Conservation (phyloP, 1,139 yeast species). For the Geotrichum restrictum region DNA sequence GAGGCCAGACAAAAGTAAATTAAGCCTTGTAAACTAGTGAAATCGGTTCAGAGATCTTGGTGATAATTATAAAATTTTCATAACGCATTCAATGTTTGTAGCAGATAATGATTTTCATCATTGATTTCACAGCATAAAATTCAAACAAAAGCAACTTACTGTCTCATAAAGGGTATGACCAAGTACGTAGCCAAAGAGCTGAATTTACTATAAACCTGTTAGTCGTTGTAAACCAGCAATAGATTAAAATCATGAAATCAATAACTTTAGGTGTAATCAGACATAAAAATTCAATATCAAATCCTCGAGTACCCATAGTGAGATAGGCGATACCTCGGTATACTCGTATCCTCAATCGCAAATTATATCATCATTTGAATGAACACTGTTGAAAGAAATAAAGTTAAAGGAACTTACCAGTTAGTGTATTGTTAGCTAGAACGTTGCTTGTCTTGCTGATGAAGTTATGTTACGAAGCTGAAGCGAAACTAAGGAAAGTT, state of each 20-base stretch:
- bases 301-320: constrained; percentile 13
- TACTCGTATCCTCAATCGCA: constrained; percentile 13
- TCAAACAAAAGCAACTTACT: neutral
- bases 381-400: neutral
- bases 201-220: neutral
- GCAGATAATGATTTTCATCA: constrained; percentile 18
- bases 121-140: constrained; percentile 2
- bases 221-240: neutral
- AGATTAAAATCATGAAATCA: neutral
- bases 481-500: neutral
- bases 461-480: neutral
- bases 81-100: constrained; percentile 11
- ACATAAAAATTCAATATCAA: constrained; percentile 9
- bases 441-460: neutral
- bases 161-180: neutral
- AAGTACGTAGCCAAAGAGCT: neutral
- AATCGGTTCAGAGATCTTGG: constrained; percentile 17
- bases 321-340: constrained; percentile 15
- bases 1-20: neutral
- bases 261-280: neutral
- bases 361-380: constrained; percentile 12
- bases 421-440: neutral
- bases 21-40: neutral
- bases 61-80: constrained; percentile 18
- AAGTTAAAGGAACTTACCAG: neutral